Evolutionary conservation across 371 early-diverging fungal species (phyloP).

Genomic region (Parasitella parasitica): DNA sequence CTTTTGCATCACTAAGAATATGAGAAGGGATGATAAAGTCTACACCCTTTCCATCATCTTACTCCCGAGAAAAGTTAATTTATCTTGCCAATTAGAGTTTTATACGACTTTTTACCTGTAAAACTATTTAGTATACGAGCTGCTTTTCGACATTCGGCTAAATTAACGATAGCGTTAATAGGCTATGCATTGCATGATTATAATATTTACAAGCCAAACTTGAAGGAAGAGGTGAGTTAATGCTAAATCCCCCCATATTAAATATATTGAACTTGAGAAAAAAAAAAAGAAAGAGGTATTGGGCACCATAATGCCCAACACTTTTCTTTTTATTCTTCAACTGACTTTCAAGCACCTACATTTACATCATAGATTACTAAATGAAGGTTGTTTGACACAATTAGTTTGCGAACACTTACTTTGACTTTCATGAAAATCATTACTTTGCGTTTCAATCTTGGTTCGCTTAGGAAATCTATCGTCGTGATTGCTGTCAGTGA

Average conservation of each 20-base stretch:
- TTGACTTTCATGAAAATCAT: no score
- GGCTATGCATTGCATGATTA: neutral
- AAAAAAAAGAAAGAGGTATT: neutral
- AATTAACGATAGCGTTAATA: neutral
- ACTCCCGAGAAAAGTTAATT: neutral
- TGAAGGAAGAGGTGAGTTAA: constrained; percentile 41
- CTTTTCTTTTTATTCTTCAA: neutral
- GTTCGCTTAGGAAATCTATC: no score
- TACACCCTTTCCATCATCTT: constrained; percentile 45
- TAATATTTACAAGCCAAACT: constrained; percentile 34
- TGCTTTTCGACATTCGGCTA: constrained; percentile 56
- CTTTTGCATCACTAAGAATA: constrained; percentile 68
- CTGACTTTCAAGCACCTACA: neutral
- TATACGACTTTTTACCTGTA: constrained; percentile 27
- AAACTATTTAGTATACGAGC: constrained; percentile 62
- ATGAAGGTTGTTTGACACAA: no score
- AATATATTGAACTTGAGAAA: neutral
- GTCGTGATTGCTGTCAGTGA: neutral
- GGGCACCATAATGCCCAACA: neutral
- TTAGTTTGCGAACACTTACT: no score
- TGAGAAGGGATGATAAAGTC: constrained; percentile 64
- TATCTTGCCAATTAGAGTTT: neutral
- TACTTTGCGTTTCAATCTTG: no score
- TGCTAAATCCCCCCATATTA: constrained; percentile 7
- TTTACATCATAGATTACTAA: neutral